These are phyloP conservation scores for Teratosphaeriaceae sp. DNA, from an alignment of 2,329 filamentous ascomycete species.

Conservation along the genomic window DNA sequence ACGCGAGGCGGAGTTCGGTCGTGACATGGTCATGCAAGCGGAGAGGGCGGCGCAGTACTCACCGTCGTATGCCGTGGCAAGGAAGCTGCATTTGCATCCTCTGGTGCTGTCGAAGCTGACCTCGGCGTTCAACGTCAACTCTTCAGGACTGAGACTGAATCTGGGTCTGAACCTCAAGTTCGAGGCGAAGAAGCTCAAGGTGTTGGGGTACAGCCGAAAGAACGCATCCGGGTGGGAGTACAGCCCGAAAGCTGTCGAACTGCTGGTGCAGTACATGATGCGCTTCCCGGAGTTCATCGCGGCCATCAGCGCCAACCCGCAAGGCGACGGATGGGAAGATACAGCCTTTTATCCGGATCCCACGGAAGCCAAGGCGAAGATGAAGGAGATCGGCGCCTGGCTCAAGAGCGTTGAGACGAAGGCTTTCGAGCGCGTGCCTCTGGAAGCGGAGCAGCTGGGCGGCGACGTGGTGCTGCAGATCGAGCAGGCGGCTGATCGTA, in stretches of 20 bases:
- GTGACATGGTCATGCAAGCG: conserved; percentile 62
- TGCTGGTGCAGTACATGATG: conserved; percentile 85
- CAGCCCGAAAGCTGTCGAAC: conserved; percentile 70
- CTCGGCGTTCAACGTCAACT: conserved; percentile 79
- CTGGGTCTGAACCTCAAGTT: conserved; percentile 95
- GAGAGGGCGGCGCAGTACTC: conserved; percentile 69
- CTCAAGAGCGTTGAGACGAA: conserved; percentile 86
- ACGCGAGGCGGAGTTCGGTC: conserved; percentile 76
- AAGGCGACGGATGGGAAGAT: conserved; percentile 75
- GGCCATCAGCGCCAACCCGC: conserved; percentile 76
- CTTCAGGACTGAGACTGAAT: conserved; percentile 79
- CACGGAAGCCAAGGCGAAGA: conserved; percentile 64
- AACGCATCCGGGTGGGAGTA: conserved; percentile 90
- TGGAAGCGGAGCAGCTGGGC: conserved; percentile 94
- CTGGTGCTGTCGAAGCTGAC: conserved; percentile 93
- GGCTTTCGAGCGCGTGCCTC: conserved; percentile 88
- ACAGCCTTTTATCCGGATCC: conserved; percentile 77
- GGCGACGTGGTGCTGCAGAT: conserved; percentile 79
- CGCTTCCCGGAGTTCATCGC: conserved; percentile 94
- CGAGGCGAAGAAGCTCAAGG: conserved; percentile 90
- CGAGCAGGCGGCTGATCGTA: conserved; percentile 65
- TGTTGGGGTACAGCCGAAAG: conserved; percentile 89
- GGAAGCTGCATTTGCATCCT: conserved; percentile 72
- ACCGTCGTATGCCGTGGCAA: conserved; percentile 84
- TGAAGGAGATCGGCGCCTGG: conserved; percentile 93